Conservation (phyloP, 148 eudicot genomes). For the Rhododendron vialii region DNA sequence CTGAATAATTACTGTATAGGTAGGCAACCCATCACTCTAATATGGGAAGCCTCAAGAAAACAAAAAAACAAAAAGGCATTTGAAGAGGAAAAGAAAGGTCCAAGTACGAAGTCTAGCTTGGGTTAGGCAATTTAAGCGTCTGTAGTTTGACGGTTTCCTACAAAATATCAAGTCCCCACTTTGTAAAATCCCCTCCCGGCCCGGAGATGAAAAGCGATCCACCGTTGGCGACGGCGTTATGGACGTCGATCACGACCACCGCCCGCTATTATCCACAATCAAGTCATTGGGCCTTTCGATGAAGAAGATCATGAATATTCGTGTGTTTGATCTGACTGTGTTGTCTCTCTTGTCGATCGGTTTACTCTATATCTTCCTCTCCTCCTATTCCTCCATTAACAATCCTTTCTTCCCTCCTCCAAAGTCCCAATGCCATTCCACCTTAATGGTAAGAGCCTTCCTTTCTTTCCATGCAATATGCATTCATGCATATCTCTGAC, state of each 20-base stretch:
- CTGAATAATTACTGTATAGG: no score
- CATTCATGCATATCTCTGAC: not conserved
- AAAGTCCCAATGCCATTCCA: not conserved
- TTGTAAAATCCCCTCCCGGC: not conserved
- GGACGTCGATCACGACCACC: not conserved
- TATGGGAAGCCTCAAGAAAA: no score
- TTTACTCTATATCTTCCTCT: not conserved
- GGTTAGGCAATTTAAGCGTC: no score
- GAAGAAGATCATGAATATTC: not conserved
- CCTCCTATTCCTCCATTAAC: not conserved
- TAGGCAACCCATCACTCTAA: no score
- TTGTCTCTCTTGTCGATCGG: not conserved
- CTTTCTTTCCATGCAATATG: not conserved
- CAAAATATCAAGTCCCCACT: not conserved
- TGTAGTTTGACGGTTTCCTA: not conserved
- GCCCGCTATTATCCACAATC: not conserved
- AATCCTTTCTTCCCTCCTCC: not conserved
- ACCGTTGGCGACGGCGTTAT: not conserved
- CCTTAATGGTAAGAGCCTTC: not conserved
- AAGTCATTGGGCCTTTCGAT: not conserved
- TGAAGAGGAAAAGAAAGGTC: not conserved
- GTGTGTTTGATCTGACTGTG: not conserved
- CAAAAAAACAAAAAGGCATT: not conserved
- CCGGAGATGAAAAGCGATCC: not conserved
- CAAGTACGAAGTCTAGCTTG: not conserved